Evolutionary conservation across 2,329 filamentous ascomycete genomes (phyloP).

Genomic region (Ceratocystis colombiana): DNA sequence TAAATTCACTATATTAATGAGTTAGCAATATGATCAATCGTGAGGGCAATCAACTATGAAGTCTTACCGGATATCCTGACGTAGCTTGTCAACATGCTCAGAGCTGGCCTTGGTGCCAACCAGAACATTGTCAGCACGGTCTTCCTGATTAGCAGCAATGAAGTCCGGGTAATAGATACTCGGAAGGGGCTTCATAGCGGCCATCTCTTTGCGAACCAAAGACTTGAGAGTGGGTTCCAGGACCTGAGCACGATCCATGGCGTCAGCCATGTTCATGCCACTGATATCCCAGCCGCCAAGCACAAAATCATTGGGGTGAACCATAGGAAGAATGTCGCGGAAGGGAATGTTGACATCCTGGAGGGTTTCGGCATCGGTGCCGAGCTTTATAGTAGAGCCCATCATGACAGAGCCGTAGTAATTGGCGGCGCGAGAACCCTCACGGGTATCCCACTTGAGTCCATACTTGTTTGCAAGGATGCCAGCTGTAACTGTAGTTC

Average conservation of each 20-base stretch:
- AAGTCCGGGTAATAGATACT: constrained; percentile 99
- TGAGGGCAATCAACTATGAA: neutral
- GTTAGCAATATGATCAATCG: neutral
- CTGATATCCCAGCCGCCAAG: constrained; percentile 98
- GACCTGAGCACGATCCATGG: constrained; percentile 93
- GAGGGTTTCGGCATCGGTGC: constrained; percentile 70
- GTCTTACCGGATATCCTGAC: constrained; percentile 62
- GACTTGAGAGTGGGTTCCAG: constrained; percentile 90
- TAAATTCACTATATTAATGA: constrained; percentile 61
- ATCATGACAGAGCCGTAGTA: constrained; percentile 98
- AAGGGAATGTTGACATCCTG: constrained; percentile 95
- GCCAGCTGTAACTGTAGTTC: constrained; percentile 90
- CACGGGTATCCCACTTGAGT: constrained; percentile 86
- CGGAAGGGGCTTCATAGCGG: constrained; percentile 74
- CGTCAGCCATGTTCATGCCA: constrained; percentile 71
- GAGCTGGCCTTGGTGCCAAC: constrained; percentile 72
- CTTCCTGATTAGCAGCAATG: constrained; percentile 96
- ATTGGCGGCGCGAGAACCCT: constrained; percentile 75
- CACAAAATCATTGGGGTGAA: constrained; percentile 89
- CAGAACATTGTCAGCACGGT: constrained; percentile 84
- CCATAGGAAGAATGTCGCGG: constrained; percentile 88
- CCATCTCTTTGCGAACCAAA: constrained; percentile 87
- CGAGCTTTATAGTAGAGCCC: constrained; percentile 94
- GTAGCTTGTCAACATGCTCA: constrained; percentile 86
- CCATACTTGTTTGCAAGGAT: constrained; percentile 89